Base-by-base conservation (phyloP, 179 eudicot species). In the Silene coronaria region DNA sequence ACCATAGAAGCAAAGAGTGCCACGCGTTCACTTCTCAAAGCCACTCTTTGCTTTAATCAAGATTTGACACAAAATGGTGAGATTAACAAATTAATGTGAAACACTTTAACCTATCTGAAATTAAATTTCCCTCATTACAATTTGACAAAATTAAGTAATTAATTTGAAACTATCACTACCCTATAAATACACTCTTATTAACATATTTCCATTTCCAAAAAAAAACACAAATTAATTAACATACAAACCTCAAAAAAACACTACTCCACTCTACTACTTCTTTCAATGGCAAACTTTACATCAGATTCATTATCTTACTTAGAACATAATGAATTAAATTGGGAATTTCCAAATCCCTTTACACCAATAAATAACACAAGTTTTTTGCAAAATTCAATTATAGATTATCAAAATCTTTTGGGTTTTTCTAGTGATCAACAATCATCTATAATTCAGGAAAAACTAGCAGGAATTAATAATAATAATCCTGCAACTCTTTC, bases 241-340 rank as follows among this genome's bases (percentile, higher is more conserved):
- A 72, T 3, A 57, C 8, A 55, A 53, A 57, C 55, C 23, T 12
- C 26, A 64, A 24, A 67, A 6, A 34, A 10, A n/a, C n/a, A n/a
- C n/a, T n/a, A n/a, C n/a, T 0, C 38, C 26, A 64, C 26, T 23
- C 21, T 14, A 2, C 38, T 36, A 2, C 26, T 23, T 3, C 30
- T 30, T 14, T 46, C 55, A 32, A 66, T 80, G 83, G 80, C 74
- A 2, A 67, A 76, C 62, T 76, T 76, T 77, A 21, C 77, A 65
- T 26, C 51, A 45, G 51, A 60, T 59, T 32, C 74, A 10, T 14
- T 46, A 14, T 69, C 75, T 12, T 79, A 24, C 74, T 21, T 64
- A 53, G 72, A 71, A 26, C 71, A 67, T 10, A 67, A 66, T 76
- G 83, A 80, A 65, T 36, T 77, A n/a, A 80, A 30, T 59, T 80